Evolutionary conservation across 441 rosid species (phyloP).

Genomic region (Aquilaria agallochum): DNA sequence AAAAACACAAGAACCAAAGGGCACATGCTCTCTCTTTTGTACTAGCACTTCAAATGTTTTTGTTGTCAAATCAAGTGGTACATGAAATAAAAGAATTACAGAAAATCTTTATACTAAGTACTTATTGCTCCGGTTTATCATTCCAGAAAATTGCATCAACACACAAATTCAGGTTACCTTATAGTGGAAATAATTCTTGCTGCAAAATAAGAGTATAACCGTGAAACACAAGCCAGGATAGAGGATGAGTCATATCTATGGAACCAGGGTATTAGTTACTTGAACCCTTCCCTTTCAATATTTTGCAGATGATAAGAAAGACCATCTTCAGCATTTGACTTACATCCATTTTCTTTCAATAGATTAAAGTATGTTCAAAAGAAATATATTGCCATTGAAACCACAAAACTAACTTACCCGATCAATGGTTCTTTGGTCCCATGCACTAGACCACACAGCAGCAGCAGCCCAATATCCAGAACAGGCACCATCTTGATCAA

Average conservation of each 20-base stretch:
- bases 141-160: too few species aligned
- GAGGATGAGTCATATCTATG: neutral
- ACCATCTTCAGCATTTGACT: neutral
- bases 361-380: slow-evolving; percentile 11
- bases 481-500: slow-evolving; percentile 57
- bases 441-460: slow-evolving; percentile 85
- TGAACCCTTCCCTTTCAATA: neutral
- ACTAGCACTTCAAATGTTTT: too few species aligned
- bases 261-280: neutral
- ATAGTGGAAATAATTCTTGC: too few species aligned
- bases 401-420: slow-evolving; percentile 54
- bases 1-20: too few species aligned
- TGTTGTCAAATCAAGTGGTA: too few species aligned
- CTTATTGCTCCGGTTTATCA: too few species aligned
- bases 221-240: too few species aligned
- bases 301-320: neutral
- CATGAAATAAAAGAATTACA: too few species aligned
- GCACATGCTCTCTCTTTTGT: too few species aligned
- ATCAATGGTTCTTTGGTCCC: slow-evolving; percentile 97
- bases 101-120: too few species aligned
- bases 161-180: too few species aligned
- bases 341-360: neutral
- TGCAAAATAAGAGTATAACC: too few species aligned
- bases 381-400: slow-evolving; percentile 16
- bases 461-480: slow-evolving; percentile 99